These are phyloP conservation scores for Suillus variegatus DNA, from an alignment of 768 basidiomycete species.

Conservation along the genomic window DNA sequence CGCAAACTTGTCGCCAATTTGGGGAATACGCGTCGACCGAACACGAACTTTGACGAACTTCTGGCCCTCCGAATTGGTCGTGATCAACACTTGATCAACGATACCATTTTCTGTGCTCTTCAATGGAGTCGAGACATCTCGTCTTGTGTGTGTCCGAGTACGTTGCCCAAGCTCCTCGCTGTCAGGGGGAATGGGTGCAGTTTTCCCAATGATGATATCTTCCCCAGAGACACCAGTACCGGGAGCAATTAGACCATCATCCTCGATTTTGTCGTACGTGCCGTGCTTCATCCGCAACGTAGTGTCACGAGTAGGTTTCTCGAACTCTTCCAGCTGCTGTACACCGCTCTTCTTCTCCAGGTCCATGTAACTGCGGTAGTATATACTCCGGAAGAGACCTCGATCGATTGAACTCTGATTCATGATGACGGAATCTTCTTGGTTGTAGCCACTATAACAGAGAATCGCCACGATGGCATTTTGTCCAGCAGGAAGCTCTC, in stretches of 20 bases:
- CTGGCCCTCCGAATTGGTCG: constrained; percentile 93
- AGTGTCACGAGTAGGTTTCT: constrained; percentile 91
- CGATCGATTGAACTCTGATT: constrained; percentile 99
- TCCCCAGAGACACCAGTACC: constrained; percentile 95
- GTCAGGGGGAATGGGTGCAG: constrained; percentile 94
- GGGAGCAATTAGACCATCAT: constrained; percentile 93
- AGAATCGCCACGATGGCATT: constrained; percentile 98
- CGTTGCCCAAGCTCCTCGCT: constrained; percentile 97
- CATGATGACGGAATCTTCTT: constrained; percentile 99
- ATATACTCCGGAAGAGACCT: constrained; percentile 97
- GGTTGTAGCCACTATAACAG: constrained; percentile 99
- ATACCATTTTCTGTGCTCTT: constrained; percentile 98
- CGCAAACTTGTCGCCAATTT: constrained; percentile 99
- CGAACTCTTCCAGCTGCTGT: constrained; percentile 92
- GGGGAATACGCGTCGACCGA: constrained; percentile 93
- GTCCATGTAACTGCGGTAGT: constrained; percentile 98
- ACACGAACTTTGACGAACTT: constrained; percentile 99
- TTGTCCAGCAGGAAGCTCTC: constrained; percentile 98
- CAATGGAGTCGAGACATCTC: constrained; percentile 96
- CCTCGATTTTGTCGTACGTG: constrained; percentile 97
- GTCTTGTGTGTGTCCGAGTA: constrained; percentile 88
- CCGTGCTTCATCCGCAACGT: constrained; percentile 98
- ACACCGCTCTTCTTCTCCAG: constrained; percentile 96
- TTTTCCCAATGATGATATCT: constrained; percentile 99
- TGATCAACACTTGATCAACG: constrained; percentile 95